Conservation (phyloP, 2,329 filamentous ascomycete genomes). For the Zasmidium citrigriseum region DNA sequence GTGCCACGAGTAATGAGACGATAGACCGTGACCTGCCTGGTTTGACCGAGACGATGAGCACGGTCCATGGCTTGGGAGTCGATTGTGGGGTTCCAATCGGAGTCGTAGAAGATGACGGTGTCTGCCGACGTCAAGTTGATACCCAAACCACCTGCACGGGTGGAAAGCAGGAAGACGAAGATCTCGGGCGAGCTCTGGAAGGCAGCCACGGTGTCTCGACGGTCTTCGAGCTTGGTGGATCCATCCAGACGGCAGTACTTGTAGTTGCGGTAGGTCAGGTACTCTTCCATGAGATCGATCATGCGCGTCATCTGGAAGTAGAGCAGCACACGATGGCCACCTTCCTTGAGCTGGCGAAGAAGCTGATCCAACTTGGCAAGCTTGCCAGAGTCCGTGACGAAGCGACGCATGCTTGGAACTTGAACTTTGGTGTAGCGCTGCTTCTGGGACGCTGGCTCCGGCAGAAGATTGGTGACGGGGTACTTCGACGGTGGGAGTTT, state of each 20-base stretch:
- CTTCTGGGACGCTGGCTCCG: slow-evolving; percentile 77
- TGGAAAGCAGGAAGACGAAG: slow-evolving; percentile 95
- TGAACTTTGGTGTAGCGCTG: slow-evolving; percentile 85
- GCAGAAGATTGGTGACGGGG: slow-evolving; percentile 67
- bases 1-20: slow-evolving; percentile 94
- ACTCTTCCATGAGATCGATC: slow-evolving; percentile 99
- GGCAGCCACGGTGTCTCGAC: slow-evolving; percentile 92
- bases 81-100: slow-evolving; percentile 98
- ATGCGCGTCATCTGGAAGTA: slow-evolving; percentile 99
- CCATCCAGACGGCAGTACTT: slow-evolving; percentile 97
- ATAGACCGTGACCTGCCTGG: slow-evolving; percentile 93
- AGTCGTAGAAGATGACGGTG: slow-evolving; percentile 99
- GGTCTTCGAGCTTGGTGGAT: slow-evolving; percentile 94
- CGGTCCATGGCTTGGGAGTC: slow-evolving; percentile 99
- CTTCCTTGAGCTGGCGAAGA: slow-evolving; percentile 85
- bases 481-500: slow-evolving; percentile 68
- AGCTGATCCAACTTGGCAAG: slow-evolving; percentile 87
- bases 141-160: slow-evolving; percentile 92
- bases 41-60: slow-evolving; percentile 95
- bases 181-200: slow-evolving; percentile 95
- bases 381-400: slow-evolving; percentile 97
- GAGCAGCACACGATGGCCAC: slow-evolving; percentile 86
- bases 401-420: slow-evolving; percentile 94
- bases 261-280: slow-evolving; percentile 97
- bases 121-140: slow-evolving; percentile 97